Evolutionary conservation across 2,329 filamentous ascomycete genomes (phyloP), one percentile per base, ranked within the genome.

Genomic region (Clarireedia sp.): DNA sequence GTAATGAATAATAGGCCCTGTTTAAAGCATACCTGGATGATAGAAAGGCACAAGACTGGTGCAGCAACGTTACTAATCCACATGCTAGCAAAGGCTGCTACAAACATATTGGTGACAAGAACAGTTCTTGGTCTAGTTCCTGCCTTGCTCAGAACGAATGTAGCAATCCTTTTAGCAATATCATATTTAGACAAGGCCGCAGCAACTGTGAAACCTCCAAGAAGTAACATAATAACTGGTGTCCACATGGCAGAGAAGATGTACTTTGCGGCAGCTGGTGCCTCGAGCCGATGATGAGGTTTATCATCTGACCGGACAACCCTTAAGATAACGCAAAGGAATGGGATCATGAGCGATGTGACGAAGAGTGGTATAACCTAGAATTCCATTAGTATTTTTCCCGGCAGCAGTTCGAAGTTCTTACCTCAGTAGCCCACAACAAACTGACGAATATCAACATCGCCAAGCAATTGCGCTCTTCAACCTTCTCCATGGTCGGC

Each of bases 191-290:
- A 96, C 54, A 99, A 74, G 0, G 94, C 95, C 0, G 94, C 94
- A 9, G 94, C 94, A 53, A 99, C 86, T 2, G 94, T 96, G 68
- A 99, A 99, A 33, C 94, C 94, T 63, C 94, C 94, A 0, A 99
- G 83, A 21, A 99, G 78, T 16, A 99, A 82, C 94, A 99, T 97
- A 63, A 99, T 99, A 54, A 99, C 94, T 0, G 94, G 92, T 3
- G 92, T 96, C 94, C 94, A 99, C 94, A 99, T 99, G 24, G 94
- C 86, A 4, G 90, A 79, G 66, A 99, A 97, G 56, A 96, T 87
- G 66, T 87, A 92, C 26, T 81, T 77, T 0, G 92, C 89, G 0
- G 94, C 91, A 44, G 83, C 79, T 69, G 91, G 91, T 3, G 90
- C 82, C n/a, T 80, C 79, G 6, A 99, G 78, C 21, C 92, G 82